A percentile compares a stretch with the other conserved stretches of the same genome.
Conservation (phyloP, 2,329 filamentous ascomycete genomes). For the Huntiella bhutanensis region DNA sequence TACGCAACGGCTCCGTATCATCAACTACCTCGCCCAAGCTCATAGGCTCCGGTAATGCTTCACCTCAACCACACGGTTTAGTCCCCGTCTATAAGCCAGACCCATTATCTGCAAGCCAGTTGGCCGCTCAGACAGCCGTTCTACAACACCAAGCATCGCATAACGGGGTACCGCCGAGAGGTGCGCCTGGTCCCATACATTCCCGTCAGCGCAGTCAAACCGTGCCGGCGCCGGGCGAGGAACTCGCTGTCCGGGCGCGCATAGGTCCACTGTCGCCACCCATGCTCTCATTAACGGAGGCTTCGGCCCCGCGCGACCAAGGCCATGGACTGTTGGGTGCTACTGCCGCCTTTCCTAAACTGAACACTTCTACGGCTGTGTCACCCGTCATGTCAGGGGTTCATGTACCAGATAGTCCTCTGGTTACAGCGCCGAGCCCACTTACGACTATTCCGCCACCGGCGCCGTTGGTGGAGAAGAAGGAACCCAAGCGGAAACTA, state of each 20-base stretch:
- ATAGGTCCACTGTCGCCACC: slow-evolving; percentile 37
- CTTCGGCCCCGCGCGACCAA: slow-evolving; percentile 43
- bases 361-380: slow-evolving; percentile 6
- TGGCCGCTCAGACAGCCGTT: slow-evolving; percentile 61
- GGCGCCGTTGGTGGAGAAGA: slow-evolving; percentile 33
- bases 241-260: slow-evolving; percentile 19
- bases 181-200: slow-evolving; percentile 20
- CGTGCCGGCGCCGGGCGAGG: slow-evolving; percentile 25
- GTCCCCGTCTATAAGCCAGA: slow-evolving; percentile 17
- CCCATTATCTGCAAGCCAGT: slow-evolving; percentile 48
- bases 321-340: slow-evolving; percentile 45
- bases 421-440: slow-evolving; percentile 23
- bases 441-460: slow-evolving; percentile 24
- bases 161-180: slow-evolving; percentile 12
- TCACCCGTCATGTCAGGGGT: not conserved
- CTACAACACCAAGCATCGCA: slow-evolving; percentile 36
- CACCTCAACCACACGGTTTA: slow-evolving; percentile 12
- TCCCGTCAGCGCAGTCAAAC: slow-evolving; percentile 56
- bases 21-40: slow-evolving; percentile 33
- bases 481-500: slow-evolving; percentile 62
- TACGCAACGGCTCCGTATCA: slow-evolving; percentile 4
- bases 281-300: slow-evolving; percentile 43
- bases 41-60: not conserved
- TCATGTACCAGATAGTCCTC: not conserved
- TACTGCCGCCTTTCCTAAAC: slow-evolving; percentile 49